Conservation (phyloP, 1,284 basidiomycete species). For the Earliella scabrosa region DNA sequence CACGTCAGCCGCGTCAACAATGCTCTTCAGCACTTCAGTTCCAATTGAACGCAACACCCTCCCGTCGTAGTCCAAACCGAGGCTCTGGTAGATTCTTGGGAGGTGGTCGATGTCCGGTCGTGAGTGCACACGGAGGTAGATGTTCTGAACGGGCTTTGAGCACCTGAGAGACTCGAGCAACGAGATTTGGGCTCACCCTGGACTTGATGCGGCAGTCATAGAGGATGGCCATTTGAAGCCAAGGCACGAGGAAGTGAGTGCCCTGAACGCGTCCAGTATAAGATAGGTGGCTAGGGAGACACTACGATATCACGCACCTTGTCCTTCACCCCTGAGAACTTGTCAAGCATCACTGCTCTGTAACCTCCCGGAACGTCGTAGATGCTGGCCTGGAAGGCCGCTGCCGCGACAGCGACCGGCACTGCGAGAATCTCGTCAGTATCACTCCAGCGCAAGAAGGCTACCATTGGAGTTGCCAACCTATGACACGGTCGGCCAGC, state of each 20-base stretch:
- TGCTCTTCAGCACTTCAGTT: slow-evolving; percentile 97
- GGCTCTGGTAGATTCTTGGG: slow-evolving; percentile 92
- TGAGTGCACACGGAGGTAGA: slow-evolving; percentile 94
- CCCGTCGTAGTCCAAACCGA: slow-evolving; percentile 98
- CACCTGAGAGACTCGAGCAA: too few species aligned
- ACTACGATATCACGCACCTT: slow-evolving; percentile 47
- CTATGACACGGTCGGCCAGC: slow-evolving; percentile 39
- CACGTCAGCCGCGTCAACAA: slow-evolving; percentile 97
- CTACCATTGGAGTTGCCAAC: too few species aligned
- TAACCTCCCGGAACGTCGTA: slow-evolving; percentile 96
- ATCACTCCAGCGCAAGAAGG: neutral
- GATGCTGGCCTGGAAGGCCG: slow-evolving; percentile 75
- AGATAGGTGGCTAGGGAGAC: neutral
- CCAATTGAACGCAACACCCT: slow-evolving; percentile 93
- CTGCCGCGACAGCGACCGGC: slow-evolving; percentile 73
- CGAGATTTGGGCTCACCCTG: slow-evolving; percentile 53
- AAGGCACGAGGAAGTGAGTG: slow-evolving; percentile 97
- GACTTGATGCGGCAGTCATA: slow-evolving; percentile 99
- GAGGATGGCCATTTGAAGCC: slow-evolving; percentile 94
- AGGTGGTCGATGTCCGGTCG: slow-evolving; percentile 91
- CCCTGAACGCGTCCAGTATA: slow-evolving; percentile 47
- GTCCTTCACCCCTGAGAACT: slow-evolving; percentile 92
- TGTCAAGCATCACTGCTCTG: slow-evolving; percentile 97
- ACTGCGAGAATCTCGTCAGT: slow-evolving; percentile 49
- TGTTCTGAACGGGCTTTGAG: slow-evolving; percentile 64